Evolutionary conservation across 2,329 filamentous ascomycete species (phyloP), one percentile per base, ranked within the genome.

Genomic region (Aspergillus caelatus): DNA sequence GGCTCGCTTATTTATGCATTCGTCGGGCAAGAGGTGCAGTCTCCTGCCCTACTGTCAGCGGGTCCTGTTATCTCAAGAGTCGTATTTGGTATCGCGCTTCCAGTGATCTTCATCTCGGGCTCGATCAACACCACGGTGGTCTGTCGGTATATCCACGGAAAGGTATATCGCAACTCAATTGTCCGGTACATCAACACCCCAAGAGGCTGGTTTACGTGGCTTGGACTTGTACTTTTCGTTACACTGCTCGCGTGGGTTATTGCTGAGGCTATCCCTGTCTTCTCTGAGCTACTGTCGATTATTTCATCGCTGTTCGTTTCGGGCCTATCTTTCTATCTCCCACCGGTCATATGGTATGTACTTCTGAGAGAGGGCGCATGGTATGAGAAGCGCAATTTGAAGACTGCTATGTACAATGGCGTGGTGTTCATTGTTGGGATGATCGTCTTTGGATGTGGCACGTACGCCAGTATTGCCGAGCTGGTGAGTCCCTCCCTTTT

Each of bases 1-100:
- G 62, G 62, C 4, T 45, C 60, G 10, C 45, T 70, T 14, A 67
- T 75, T 57, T 75, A 75, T 45, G 64, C 67, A 7, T 72, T 74
- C 32, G 73, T 73, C 10, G 73, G 73, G 6, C 50, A 59, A 21
- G 65, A 66, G n/a, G 68, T 73, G 26, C 52, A 64, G 48, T 72
- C 71, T n/a, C 74, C 74, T 10, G 74, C 75, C 0, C 63, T 77
- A 12, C 65, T 73, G 1, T 74, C 71, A 2, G 65, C 64, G 3
- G 68, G 70, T 34, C 67, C 67, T 0, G 59, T 63, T 50, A 53
- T 63, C 23, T 61, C 58, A 9, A 54, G 58, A 36, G 58, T 63
- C 1, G 62, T 57, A 23, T 63, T 63, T 4, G 62, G 58, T 34
- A 46, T 63, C 10, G 62, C 62, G 2, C 58, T 63, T 16, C 62